These are phyloP conservation scores for Solanum arcanum DNA, from an alignment of 257 asterid genomes.

Conservation along the genomic window DNA sequence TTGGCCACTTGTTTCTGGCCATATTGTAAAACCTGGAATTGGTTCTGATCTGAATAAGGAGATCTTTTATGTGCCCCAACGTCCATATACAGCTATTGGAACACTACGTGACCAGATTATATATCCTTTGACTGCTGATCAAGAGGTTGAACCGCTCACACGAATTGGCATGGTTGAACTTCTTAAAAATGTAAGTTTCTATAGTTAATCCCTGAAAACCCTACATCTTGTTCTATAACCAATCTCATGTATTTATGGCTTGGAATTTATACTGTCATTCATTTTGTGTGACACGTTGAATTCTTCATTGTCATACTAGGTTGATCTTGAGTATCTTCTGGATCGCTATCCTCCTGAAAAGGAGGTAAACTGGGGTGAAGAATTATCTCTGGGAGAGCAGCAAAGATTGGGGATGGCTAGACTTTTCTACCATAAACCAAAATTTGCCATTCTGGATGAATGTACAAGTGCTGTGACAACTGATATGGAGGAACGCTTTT, in stretches of 20 bases:
- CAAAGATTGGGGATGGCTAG: slow-evolving; percentile 99
- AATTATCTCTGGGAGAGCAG: slow-evolving; percentile 92
- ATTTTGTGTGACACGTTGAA: background rate
- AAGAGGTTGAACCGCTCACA: slow-evolving; percentile 74
- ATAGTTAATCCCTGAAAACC: background rate
- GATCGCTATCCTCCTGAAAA: slow-evolving; percentile 88
- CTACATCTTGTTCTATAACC: background rate
- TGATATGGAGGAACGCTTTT: slow-evolving; percentile 98
- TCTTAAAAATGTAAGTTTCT: slow-evolving; percentile 62
- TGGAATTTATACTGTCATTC: background rate
- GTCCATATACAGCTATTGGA: slow-evolving; percentile 97
- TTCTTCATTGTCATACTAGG: slow-evolving; percentile 28
- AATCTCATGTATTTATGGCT: background rate
- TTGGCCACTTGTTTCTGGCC: slow-evolving; percentile 97
- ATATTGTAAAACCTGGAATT: slow-evolving; percentile 91
- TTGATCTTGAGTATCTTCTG: slow-evolving; percentile 93
- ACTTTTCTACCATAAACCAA: slow-evolving; percentile 96
- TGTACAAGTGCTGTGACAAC: slow-evolving; percentile 99
- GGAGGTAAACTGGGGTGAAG: slow-evolving; percentile 99
- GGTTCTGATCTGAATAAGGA: slow-evolving; percentile 99
- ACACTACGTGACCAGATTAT: slow-evolving; percentile 97
- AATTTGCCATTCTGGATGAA: slow-evolving; percentile 93
- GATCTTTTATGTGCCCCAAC: slow-evolving; percentile 97
- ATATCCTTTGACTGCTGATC: slow-evolving; percentile 85
- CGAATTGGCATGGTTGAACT: slow-evolving; percentile 81